These are phyloP conservation scores for Porodaedalea pini DNA, from an alignment of 1,284 basidiomycete species.

Conservation along the genomic window DNA sequence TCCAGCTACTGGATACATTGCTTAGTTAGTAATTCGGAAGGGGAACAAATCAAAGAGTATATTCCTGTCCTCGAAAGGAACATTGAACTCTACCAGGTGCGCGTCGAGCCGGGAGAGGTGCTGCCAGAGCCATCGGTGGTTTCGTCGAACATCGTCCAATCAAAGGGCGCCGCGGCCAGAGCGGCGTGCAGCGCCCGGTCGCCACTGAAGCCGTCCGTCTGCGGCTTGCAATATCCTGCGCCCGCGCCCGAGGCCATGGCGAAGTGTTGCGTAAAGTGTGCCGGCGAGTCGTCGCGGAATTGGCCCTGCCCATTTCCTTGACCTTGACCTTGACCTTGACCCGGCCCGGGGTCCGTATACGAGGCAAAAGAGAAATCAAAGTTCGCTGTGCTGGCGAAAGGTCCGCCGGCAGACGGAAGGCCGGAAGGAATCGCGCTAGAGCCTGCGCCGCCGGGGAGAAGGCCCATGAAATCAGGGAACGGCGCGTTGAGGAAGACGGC, in stretches of 20 bases:
- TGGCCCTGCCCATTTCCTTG: neutral
- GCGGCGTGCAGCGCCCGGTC: slow-evolving; percentile 2
- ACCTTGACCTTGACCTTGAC: neutral
- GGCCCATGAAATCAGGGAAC: slow-evolving; percentile 50
- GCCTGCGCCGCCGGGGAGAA: slow-evolving; percentile 21
- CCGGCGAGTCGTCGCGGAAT: neutral
- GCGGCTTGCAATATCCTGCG: neutral
- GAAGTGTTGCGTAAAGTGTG: too few relatives aligned
- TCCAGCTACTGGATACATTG: slow-evolving; percentile 5
- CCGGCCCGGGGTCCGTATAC: neutral
- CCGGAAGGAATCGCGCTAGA: slow-evolving; percentile 11
- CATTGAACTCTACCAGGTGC: slow-evolving; percentile 4
- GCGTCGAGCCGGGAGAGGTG: slow-evolving; percentile 18
- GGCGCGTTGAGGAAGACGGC: slow-evolving; percentile 48
- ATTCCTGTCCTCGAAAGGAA: too few relatives aligned
- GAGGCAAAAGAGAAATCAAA: slow-evolving; percentile 6
- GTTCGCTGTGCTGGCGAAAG: neutral
- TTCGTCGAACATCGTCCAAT: slow-evolving; percentile 17
- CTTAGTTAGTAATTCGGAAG: neutral
- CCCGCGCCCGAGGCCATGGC: too few relatives aligned
- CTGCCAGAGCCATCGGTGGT: slow-evolving; percentile 18
- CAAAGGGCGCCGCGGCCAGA: slow-evolving; percentile 4
- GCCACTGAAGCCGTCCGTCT: neutral
- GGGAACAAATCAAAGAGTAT: neutral
- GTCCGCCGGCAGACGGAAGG: neutral